Conservation (phyloP, 2,329 filamentous ascomycete genomes). For the Hymenoscyphus infarciens region DNA sequence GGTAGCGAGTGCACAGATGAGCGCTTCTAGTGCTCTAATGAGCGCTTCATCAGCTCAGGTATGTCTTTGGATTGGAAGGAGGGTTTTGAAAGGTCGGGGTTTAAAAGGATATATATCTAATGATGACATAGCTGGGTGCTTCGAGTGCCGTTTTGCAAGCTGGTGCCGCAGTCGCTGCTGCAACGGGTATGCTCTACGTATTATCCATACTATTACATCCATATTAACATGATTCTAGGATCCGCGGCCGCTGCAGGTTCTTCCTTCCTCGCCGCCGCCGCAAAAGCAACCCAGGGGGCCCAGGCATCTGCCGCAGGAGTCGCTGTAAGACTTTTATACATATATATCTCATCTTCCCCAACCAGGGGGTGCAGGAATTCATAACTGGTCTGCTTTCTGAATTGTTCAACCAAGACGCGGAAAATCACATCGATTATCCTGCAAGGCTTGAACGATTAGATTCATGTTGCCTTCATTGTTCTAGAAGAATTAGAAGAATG, state of each 20-base stretch:
- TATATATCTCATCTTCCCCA: constrained; percentile 27
- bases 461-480: too few relatives aligned
- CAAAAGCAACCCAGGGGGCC: constrained; percentile 19
- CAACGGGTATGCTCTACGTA: constrained; percentile 25
- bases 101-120: too few relatives aligned
- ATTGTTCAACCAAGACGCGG: constrained; percentile 18
- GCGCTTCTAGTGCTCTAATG: constrained; percentile 9
- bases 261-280: constrained; percentile 30
- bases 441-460: too few relatives aligned
- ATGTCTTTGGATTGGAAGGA: too few relatives aligned
- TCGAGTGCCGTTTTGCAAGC: constrained; percentile 28
- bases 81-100: too few relatives aligned
- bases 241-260: constrained; percentile 32
- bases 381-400: too few relatives aligned
- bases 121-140: too few relatives aligned
- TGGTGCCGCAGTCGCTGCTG: constrained; percentile 30
- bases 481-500: too few relatives aligned
- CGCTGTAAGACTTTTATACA: constrained; percentile 18
- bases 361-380: too few relatives aligned
- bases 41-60: too few relatives aligned
- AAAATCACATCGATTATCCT: neutral
- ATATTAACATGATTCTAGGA: constrained; percentile 17
- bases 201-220: neutral
- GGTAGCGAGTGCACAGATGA: constrained; percentile 23
- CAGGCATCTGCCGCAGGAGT: constrained; percentile 20